These are phyloP conservation scores for Kwoniella sp. DNA, from an alignment of 768 basidiomycete genomes.

Conservation along the genomic window DNA sequence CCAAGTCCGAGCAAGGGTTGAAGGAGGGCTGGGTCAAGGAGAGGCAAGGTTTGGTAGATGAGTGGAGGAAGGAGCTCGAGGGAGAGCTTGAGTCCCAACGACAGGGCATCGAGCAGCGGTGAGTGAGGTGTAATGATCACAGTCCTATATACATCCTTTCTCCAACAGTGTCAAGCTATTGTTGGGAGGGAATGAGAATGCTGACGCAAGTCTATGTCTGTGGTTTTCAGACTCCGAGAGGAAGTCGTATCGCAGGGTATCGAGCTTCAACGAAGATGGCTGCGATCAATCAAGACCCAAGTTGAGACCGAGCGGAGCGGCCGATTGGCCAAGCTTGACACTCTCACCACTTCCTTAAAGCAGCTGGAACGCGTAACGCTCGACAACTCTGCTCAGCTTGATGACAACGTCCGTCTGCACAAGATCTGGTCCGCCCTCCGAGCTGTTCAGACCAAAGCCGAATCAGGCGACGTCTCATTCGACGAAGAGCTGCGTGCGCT, in stretches of 20 bases:
- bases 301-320: constrained; percentile 97
- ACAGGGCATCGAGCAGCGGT: constrained; percentile 94
- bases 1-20: constrained; percentile 82
- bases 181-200: constrained; percentile 10
- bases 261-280: constrained; percentile 94
- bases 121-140: constrained; percentile 5
- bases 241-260: constrained; percentile 96
- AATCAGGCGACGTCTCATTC: constrained; percentile 75
- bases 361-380: constrained; percentile 86
- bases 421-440: constrained; percentile 90
- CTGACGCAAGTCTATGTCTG: no score
- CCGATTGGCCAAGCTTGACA: constrained; percentile 89
- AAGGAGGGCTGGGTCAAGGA: constrained; percentile 79
- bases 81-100: constrained; percentile 83
- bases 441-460: constrained; percentile 68
- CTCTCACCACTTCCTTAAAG: constrained; percentile 84
- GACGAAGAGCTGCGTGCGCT: constrained; percentile 83
- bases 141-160: no score
- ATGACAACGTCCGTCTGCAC: constrained; percentile 89
- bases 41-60: constrained; percentile 67
- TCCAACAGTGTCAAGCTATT: no score
- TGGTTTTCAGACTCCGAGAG: constrained; percentile 71
- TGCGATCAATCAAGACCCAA: constrained; percentile 89
- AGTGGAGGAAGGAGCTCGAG: constrained; percentile 83
- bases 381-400: constrained; percentile 85